Evolutionary conservation across 2,329 filamentous ascomycete species (phyloP).

Genomic region (Penicillium sclerotigenum): DNA sequence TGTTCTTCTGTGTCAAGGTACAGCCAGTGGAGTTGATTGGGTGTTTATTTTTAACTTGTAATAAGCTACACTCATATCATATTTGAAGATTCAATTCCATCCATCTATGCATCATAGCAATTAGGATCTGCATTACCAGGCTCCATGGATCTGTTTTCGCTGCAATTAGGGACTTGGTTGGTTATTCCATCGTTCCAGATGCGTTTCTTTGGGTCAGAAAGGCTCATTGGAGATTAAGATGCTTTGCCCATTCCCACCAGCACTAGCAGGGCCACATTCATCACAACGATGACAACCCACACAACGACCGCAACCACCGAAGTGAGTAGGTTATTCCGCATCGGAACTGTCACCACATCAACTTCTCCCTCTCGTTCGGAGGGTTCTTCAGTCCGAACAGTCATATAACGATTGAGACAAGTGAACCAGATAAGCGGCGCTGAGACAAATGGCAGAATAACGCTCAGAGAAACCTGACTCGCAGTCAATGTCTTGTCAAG

Average conservation of each 20-base stretch:
- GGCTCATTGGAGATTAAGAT: slow-evolving; percentile 12
- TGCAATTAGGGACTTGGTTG: background rate
- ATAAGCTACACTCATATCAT: background rate
- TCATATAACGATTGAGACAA: slow-evolving; percentile 76
- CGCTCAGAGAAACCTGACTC: slow-evolving; percentile 72
- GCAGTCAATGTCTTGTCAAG: slow-evolving; percentile 70
- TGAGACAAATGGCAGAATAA: slow-evolving; percentile 77
- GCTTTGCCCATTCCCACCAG: slow-evolving; percentile 57
- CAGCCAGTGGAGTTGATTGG: slow-evolving; percentile 19
- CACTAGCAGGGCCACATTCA: slow-evolving; percentile 76
- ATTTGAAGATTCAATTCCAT: background rate
- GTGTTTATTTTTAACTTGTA: slow-evolving; percentile 1
- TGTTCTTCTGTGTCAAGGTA: slow-evolving; percentile 13
- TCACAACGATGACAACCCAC: slow-evolving; percentile 70
- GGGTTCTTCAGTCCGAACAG: slow-evolving; percentile 53
- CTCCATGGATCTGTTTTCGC: background rate
- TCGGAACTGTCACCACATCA: slow-evolving; percentile 48
- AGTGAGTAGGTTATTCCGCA: slow-evolving; percentile 70
- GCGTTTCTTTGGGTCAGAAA: background rate
- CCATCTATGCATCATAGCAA: background rate
- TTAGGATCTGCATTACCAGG: background rate
- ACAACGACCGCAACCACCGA: slow-evolving; percentile 58
- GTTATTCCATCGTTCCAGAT: background rate
- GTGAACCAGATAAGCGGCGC: slow-evolving; percentile 85
- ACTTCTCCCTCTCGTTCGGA: slow-evolving; percentile 29